Evolutionary conservation across 2,329 filamentous ascomycete genomes (phyloP).

Genomic region (Phaeosphaeria sp.): DNA sequence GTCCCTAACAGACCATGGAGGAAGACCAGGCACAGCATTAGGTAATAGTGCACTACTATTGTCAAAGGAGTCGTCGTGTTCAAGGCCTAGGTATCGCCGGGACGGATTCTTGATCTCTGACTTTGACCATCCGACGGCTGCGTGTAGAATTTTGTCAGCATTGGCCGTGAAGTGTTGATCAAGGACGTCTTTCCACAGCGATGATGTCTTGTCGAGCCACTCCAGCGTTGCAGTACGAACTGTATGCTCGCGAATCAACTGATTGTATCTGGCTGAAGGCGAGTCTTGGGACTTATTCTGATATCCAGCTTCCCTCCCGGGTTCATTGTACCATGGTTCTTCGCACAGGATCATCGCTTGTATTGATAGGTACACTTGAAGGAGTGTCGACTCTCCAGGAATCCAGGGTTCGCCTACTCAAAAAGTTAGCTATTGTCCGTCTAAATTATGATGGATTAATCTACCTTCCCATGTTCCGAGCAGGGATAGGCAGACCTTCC

Average conservation of each 20-base stretch:
- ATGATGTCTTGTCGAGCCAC: constrained; percentile 34
- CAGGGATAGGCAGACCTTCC: constrained; percentile 46
- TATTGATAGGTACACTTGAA: constrained; percentile 63
- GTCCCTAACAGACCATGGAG: background rate
- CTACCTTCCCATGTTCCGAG: constrained; percentile 49
- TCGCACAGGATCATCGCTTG: constrained; percentile 65
- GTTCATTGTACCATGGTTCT: constrained; percentile 63
- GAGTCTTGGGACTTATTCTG: background rate
- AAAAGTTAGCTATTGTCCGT: background rate
- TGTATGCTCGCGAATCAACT: constrained; percentile 29
- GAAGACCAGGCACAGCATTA: background rate
- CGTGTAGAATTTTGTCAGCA: constrained; percentile 29
- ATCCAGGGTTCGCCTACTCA: constrained; percentile 51
- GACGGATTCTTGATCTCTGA: background rate
- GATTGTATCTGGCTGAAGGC: constrained; percentile 36
- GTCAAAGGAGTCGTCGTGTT: background rate
- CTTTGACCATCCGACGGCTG: constrained; percentile 26
- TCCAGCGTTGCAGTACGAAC: constrained; percentile 41
- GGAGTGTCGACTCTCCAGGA: constrained; percentile 55
- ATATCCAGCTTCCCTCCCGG: constrained; percentile 42
- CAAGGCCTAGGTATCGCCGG: background rate
- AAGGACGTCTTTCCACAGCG: constrained; percentile 33
- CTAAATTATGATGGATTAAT: background rate
- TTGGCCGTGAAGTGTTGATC: constrained; percentile 34
- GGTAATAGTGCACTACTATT: background rate